Conservation (phyloP, 345 rosid species). For the Camelina hispida region DNA sequence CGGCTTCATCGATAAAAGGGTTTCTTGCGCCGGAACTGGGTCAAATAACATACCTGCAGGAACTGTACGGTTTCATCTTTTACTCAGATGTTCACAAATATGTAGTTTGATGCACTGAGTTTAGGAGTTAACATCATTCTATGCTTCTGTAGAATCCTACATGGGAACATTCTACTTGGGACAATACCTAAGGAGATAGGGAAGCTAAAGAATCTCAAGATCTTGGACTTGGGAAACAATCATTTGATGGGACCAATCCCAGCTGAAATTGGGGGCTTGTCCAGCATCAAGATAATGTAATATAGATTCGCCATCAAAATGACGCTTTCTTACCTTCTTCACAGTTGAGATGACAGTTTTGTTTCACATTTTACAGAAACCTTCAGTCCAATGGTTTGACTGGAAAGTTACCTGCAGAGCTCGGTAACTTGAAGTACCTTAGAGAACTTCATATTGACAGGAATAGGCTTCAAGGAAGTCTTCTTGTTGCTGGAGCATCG, state of each 20-base stretch:
- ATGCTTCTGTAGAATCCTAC: constrained; percentile 67
- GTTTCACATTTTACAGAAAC: constrained; percentile 62
- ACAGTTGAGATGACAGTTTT: constrained; percentile 12
- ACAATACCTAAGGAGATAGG: constrained; percentile 90
- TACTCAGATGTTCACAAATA: constrained; percentile 5
- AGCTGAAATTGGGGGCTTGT: constrained; percentile 72
- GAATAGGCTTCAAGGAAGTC: constrained; percentile 85
- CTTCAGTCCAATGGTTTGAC: constrained; percentile 93
- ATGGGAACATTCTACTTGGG: constrained; percentile 71
- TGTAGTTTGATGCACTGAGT: constrained; percentile 40
- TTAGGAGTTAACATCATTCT: constrained; percentile 25
- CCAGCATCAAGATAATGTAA: constrained; percentile 65
- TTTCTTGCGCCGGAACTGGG: constrained; percentile 86
- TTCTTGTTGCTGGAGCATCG: constrained; percentile 57
- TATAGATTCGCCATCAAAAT: neutral
- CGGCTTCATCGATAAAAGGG: constrained; percentile 72
- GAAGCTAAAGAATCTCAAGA: constrained; percentile 67
- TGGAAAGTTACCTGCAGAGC: constrained; percentile 76
- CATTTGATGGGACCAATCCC: constrained; percentile 84
- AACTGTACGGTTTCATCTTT: constrained; percentile 57
- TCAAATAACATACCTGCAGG: constrained; percentile 69
- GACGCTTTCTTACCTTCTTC: neutral
- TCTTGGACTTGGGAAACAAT: constrained; percentile 93
- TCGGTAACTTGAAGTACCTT: constrained; percentile 77
- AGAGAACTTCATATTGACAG: constrained; percentile 82